A percentile compares a stretch with the other conserved stretches of the same genome.
Evolutionary conservation across 2,329 filamentous ascomycete genomes (phyloP).

Genomic region (Fusarium hainanense): DNA sequence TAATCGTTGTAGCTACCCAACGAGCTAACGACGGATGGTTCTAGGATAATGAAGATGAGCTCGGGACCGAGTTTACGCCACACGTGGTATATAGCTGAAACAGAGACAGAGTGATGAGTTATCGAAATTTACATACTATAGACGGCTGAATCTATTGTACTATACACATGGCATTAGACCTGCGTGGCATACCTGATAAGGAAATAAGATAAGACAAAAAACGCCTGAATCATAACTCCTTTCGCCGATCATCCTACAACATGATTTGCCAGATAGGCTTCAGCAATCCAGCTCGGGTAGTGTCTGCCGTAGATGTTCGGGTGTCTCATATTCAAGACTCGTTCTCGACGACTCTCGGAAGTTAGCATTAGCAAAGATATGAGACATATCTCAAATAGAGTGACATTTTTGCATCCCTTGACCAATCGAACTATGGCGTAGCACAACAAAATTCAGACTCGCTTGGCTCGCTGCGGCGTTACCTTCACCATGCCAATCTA

Average conservation of each 20-base stretch:
- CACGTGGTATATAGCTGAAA: slow-evolving; percentile 6
- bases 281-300: slow-evolving; percentile 1
- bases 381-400: slow-evolving; percentile 13
- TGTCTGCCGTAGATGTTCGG: slow-evolving; percentile 13
- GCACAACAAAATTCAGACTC: slow-evolving; percentile 28
- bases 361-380: slow-evolving; percentile 9
- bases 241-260: slow-evolving; percentile 23
- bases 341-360: slow-evolving; percentile 12
- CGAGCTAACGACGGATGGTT: neutral
- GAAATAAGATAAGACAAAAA: slow-evolving; percentile 25
- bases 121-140: slow-evolving; percentile 18
- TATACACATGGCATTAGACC: slow-evolving; percentile 8
- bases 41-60: neutral
- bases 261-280: slow-evolving; percentile 22
- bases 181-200: slow-evolving; percentile 2
- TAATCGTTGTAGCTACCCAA: neutral
- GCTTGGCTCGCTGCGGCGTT: slow-evolving; percentile 36
- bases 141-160: slow-evolving; percentile 16
- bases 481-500: slow-evolving; percentile 25
- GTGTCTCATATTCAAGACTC: slow-evolving; percentile 22
- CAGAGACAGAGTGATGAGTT: slow-evolving; percentile 1
- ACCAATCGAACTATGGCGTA: slow-evolving; percentile 19
- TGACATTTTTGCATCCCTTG: slow-evolving; percentile 1
- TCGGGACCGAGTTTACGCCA: neutral
- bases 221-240: slow-evolving; percentile 17